Evolutionary conservation across 225 moss, liverwort and hornwort species (phyloP), one percentile per base, ranked within the genome.

Genomic region (Ulota crispa): DNA sequence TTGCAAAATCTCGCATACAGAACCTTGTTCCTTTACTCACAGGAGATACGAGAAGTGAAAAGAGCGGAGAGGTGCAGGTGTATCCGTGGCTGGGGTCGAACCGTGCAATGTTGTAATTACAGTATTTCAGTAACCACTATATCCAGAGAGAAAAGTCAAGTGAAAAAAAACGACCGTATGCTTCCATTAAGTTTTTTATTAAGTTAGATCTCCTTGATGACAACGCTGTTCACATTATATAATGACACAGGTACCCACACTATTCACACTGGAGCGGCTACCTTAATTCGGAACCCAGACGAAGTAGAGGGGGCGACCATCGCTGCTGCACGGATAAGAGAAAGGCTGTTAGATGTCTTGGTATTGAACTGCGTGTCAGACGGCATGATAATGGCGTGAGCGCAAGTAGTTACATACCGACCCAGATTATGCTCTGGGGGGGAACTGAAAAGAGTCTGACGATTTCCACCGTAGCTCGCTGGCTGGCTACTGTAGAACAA

Each of bases 391-490:
- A 59, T 83, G 83, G 83, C 45, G 67, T n/a, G 28, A 18, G 50
- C 54, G 37, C 5, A 57, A 78, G 87, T 20, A 81, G 87, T 78
- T 84, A 84, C 84, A 78, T 84, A 87, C 84, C 87, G 84, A 87
- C 84, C 81, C 87, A 64, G 81, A 84, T 87, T 81, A 81, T 84
- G 84, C 84, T 84, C 84, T 87, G 78, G 47, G 53, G 47, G 53
- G 30, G 52, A 73, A 70, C 71, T 70, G 10, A 72, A 86, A 83
- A 80, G 50, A 50, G 83, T 9, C 80, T 86, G 86, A 79, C 86
- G 70, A 27, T 14, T 59, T 43, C 53, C 64, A 70, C 65, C 76
- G 65, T 71, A 1, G 34, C 32, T 27, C 47, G 41, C 19, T 20
- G 5, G 26, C 18, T 66, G 21, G 68, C 39, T 24, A 66, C 66